phyloP scores from a whole-genome alignment of 2,329 filamentous ascomycete species.

The Trichoderma sp. region DNA sequence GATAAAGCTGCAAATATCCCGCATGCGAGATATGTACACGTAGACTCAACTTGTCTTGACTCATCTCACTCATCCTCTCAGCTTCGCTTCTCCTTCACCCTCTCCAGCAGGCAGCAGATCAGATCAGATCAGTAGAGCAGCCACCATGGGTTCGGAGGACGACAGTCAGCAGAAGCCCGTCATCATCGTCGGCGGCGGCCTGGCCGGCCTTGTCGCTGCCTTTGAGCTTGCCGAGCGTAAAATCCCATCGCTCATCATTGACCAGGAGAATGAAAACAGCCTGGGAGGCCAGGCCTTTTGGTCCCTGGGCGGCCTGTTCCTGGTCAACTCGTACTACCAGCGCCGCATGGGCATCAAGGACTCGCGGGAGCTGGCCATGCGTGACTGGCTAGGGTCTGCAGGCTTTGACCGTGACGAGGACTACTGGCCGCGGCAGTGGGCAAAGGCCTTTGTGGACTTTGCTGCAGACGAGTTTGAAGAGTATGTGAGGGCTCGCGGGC shows the following conservation, averaged over 20 bases:
- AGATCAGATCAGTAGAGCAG: no score
- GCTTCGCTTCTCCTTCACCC: background rate
- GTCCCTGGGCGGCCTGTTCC: constrained; percentile 61
- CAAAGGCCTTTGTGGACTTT: constrained; percentile 63
- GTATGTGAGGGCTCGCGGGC: constrained; percentile 53
- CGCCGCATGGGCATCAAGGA: constrained; percentile 58
- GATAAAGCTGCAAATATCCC: constrained; percentile 15
- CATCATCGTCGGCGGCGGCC: constrained; percentile 55
- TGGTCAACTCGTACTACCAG: constrained; percentile 56
- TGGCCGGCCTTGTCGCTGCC: constrained; percentile 59
- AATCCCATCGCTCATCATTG: constrained; percentile 51
- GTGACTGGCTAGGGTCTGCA: constrained; percentile 58
- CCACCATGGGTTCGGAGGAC: constrained; percentile 23
- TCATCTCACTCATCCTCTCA: background rate
- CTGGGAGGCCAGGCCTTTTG: constrained; percentile 63
- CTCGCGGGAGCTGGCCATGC: constrained; percentile 53
- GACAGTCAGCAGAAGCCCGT: constrained; percentile 35
- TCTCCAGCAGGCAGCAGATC: background rate
- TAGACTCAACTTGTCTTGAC: background rate
- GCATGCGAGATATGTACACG: constrained; percentile 6
- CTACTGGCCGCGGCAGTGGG: constrained; percentile 58
- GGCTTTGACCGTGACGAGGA: constrained; percentile 59
- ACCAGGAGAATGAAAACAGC: constrained; percentile 56
- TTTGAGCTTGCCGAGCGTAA: constrained; percentile 52
- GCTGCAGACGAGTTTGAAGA: constrained; percentile 56